These are phyloP conservation scores for Pseudomonodictys pantanalensis DNA, from an alignment of 495 filamentous ascomycete species.

Conservation along the genomic window DNA sequence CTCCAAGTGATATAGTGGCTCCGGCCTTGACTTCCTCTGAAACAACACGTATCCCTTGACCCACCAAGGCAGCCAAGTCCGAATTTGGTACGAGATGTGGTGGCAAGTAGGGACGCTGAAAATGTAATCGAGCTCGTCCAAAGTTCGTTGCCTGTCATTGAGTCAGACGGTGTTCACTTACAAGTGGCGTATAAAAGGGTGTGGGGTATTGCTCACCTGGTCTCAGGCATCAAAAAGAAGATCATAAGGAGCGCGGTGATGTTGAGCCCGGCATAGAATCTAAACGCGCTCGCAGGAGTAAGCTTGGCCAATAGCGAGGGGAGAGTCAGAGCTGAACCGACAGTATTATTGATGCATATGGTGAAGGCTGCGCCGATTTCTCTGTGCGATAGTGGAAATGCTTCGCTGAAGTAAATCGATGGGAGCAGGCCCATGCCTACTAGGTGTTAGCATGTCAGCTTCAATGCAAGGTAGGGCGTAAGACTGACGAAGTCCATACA, in stretches of 20 bases:
- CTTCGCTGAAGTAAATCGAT: slow-evolving; percentile 16
- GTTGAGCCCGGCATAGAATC: slow-evolving; percentile 18
- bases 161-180: too few species aligned
- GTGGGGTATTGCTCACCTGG: not conserved
- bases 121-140: slow-evolving; percentile 28
- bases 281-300: slow-evolving; percentile 6
- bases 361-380: slow-evolving; percentile 4
- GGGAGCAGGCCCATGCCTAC: slow-evolving; percentile 21
- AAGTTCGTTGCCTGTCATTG: slow-evolving; percentile 13
- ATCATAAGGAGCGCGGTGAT: slow-evolving; percentile 4
- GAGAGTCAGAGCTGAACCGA: slow-evolving; percentile 1
- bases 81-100: slow-evolving; percentile 11
- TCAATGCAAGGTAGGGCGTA: not conserved
- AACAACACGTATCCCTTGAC: slow-evolving; percentile 12
- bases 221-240: slow-evolving; percentile 12
- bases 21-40: not conserved
- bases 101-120: slow-evolving; percentile 19
- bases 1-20: slow-evolving; percentile 9
- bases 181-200: not conserved
- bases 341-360: not conserved
- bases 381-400: slow-evolving; percentile 16
- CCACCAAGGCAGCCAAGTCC: slow-evolving; percentile 19
- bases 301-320: not conserved
- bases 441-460: not conserved
- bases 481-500: slow-evolving; percentile 1